Base-by-base conservation (phyloP, 257 asterid genomes). In the Verbascum thapsus region DNA sequence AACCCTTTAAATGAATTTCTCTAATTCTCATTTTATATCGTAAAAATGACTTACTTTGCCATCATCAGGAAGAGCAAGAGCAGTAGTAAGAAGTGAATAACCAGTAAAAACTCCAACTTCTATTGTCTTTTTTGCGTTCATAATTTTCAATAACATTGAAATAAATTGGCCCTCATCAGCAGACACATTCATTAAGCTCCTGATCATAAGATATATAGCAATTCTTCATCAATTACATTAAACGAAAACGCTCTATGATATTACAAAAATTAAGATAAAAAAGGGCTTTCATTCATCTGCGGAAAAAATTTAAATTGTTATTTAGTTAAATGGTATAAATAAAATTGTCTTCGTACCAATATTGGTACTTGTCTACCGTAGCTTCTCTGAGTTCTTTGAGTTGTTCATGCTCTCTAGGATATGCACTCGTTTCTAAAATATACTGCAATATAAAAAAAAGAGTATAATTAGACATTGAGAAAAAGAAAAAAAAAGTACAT, bases 71-170 rank as follows among this genome's bases (percentile, higher is more conserved):
- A 83, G 80, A 38, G 87, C 77, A 30, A 83, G 78, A 11, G 90
- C 87, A 15, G 85, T 83, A 0, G 80, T 3, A 1, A 80, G 73
- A 55, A 81, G 85, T 0, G 88, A 84, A 58, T 81, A 84, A 18
- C 88, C 91, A 0, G 90, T 83, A 15, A 76, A 83, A 32, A 82
- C 85, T 39, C 88, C 88, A 61, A 82, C 70, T 76, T 83, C 86
- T 10, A 80, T 55, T 1, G 90, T 83, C 62, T 80, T 80, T 53
- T 80, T 80, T 2, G 90, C 85, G 53, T 78, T 78, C 80, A 80
- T 84, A 1, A 77, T 17, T 69, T 84, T 81, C 66, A 81, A 63
- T 6, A 84, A 35, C 84, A 84, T 73, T 0, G 82, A 64, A 3
- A 84, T 23, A 22, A 84, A 79, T 34, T 69, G 84, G 1, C 81